Conservation (phyloP, 2,329 filamentous ascomycete genomes). For the Allantophomopsis cytisporea region DNA sequence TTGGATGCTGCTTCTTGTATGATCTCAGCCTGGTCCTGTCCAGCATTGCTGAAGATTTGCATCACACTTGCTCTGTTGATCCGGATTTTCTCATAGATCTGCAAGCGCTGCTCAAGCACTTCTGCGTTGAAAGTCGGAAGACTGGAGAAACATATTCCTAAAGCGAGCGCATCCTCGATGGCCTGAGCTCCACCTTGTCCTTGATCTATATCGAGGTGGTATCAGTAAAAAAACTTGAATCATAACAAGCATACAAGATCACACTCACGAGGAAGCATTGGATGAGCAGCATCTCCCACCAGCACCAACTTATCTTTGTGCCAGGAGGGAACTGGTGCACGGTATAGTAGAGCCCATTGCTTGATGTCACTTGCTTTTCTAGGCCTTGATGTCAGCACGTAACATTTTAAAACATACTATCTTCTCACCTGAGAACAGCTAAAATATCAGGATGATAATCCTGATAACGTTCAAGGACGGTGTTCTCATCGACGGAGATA, state of each 20-base stretch:
- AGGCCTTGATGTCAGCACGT: not conserved
- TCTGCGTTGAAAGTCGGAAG: constrained; percentile 6
- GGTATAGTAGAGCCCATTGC: constrained; percentile 15
- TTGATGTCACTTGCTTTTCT: constrained; percentile 17
- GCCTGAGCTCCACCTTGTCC: constrained; percentile 19
- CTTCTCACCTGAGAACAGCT: constrained; percentile 6
- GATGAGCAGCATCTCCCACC: constrained; percentile 12
- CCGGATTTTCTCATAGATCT: constrained; percentile 18
- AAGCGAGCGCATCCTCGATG: constrained; percentile 19
- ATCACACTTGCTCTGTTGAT: constrained; percentile 18
- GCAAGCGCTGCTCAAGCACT: constrained; percentile 10
- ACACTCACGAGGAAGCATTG: constrained; percentile 13
- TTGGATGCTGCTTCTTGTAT: constrained; percentile 16
- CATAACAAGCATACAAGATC: not conserved
- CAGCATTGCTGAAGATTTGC: constrained; percentile 25
- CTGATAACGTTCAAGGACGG: constrained; percentile 5
- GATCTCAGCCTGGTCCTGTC: constrained; percentile 16
- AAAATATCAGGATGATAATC: constrained; percentile 7
- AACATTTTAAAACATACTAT: not conserved
- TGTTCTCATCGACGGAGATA: constrained; percentile 3
- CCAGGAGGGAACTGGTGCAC: constrained; percentile 14
- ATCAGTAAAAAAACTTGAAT: not conserved
- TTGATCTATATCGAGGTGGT: constrained; percentile 7
- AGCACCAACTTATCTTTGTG: constrained; percentile 5
- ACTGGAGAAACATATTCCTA: constrained; percentile 16